Base-by-base conservation (phyloP, 768 basidiomycete species). In the Kwoniella bestiolae region DNA sequence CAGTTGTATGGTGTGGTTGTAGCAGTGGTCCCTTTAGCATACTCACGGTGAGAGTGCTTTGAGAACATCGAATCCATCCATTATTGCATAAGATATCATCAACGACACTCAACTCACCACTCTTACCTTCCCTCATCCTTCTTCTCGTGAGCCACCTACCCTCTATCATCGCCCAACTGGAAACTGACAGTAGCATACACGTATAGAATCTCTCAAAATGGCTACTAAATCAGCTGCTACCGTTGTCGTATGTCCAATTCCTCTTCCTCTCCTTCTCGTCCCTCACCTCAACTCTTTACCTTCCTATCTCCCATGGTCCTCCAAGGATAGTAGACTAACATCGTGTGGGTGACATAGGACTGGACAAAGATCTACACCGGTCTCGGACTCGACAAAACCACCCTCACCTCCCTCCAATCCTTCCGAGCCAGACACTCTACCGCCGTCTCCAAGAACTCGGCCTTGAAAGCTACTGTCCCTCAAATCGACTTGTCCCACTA, bases 391-490 rank as follows among this genome's bases (percentile, higher is more conserved):
- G 81, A 74, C 68, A 82, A 82, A 72, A 92, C 97, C 85, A 94
- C 95, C 74, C 86, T 96, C 77, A 85, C 91, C 60, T 83, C 92
- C 58, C 86, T 99, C 56, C 91, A 92, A 82, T 90, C 91, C 44
- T 98, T 99, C 89, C 91, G 96, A 83, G 96, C 94, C 83, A 92
- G 96, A 66, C 88, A 95, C 82, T 84, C 84, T 71, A 92, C 97
- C 60, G 95, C 96, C 63, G 50, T 71, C 26, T 76, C 76, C 71
- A 66, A 66, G 31, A 76, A 78, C 69, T 72, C 78, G 32, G 73
- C 77, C 11, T 70, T 82, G 35, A 76, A 72, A 52, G 38, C 77
- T 14, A 63, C 73, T 16, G 88, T 90, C 44, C 90, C 90, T 31
- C 89, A 91, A 56, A 85, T 99, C 78, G 93, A 98, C 84, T 84